phyloP scores from a whole-genome alignment of 2,329 filamentous ascomycete genomes.

The Byssothecium circinans region DNA sequence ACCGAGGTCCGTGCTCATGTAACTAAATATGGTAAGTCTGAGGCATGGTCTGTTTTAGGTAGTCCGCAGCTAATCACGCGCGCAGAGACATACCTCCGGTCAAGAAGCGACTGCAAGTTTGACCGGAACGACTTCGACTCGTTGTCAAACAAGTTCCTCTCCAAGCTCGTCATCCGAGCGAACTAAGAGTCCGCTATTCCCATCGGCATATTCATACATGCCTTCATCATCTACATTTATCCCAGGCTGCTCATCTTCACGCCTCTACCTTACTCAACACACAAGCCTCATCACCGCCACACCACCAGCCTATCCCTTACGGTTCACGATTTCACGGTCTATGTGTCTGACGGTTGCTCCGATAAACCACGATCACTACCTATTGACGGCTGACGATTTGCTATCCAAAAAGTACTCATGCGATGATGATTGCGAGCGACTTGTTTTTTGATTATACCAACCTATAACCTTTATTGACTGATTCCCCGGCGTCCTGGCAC shows the following conservation, averaged over 20 bases:
- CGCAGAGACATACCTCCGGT: slow-evolving; percentile 82
- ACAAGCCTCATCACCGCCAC: slow-evolving; percentile 30
- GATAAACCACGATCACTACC: slow-evolving; percentile 20
- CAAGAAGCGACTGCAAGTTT: slow-evolving; percentile 78
- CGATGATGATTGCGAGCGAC: slow-evolving; percentile 15
- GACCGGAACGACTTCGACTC: slow-evolving; percentile 92
- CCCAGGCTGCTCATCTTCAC: slow-evolving; percentile 21
- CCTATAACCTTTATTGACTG: slow-evolving; percentile 32
- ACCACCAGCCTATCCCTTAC: slow-evolving; percentile 22
- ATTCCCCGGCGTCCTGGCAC: slow-evolving; percentile 42
- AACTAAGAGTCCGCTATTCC: slow-evolving; percentile 58
- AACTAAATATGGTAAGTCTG: slow-evolving; percentile 81
- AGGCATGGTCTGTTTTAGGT: slow-evolving; percentile 10
- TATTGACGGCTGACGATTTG: slow-evolving; percentile 38
- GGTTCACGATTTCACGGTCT: slow-evolving; percentile 34
- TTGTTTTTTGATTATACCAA: slow-evolving; percentile 24
- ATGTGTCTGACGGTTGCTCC: slow-evolving; percentile 35
- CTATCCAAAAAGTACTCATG: slow-evolving; percentile 30
- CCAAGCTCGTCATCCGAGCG: slow-evolving; percentile 92
- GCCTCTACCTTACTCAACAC: slow-evolving; percentile 16
- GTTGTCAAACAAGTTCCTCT: slow-evolving; percentile 95
- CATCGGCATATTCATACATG: slow-evolving; percentile 11
- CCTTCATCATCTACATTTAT: slow-evolving; percentile 10
- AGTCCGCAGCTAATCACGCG: slow-evolving; percentile 46
- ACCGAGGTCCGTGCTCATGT: slow-evolving; percentile 93